phyloP scores from a whole-genome alignment of 805 yeast species.

The Candida patagonica region DNA sequence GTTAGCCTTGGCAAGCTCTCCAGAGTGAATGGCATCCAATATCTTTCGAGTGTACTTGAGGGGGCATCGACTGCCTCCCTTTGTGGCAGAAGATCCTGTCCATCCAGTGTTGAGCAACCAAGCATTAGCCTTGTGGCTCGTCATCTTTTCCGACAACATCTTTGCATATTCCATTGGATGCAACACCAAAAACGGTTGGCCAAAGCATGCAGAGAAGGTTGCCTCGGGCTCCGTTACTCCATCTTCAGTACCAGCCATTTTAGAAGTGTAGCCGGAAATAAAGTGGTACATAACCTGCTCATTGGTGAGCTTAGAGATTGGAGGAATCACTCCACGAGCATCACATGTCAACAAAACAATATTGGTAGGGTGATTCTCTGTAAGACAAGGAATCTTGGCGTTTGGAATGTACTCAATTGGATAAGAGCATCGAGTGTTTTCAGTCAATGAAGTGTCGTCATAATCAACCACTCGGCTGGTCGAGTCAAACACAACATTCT shows the following conservation, averaged over 20 bases:
- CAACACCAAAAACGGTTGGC: constrained; percentile 95
- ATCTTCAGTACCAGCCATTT: constrained; percentile 99
- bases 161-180: constrained; percentile 98
- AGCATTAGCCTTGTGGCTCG: constrained; percentile 80
- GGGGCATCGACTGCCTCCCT: constrained; percentile 97
- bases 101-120: constrained; percentile 98
- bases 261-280: constrained; percentile 96
- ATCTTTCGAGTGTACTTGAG: constrained; percentile 96
- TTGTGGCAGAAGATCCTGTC: constrained; percentile 88
- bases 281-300: constrained; percentile 99
- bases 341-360: constrained; percentile 91
- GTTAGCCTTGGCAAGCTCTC: constrained; percentile 69
- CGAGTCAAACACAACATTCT: constrained; percentile 83
- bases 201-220: constrained; percentile 96
- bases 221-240: constrained; percentile 98
- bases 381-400: constrained; percentile 90
- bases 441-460: constrained; percentile 73
- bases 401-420: constrained; percentile 96
- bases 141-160: constrained; percentile 89
- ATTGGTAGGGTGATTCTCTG: constrained; percentile 85
- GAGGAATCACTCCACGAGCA: constrained; percentile 96
- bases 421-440: constrained; percentile 97
- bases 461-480: constrained; percentile 76
- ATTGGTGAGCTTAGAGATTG: constrained; percentile 85
- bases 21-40: constrained; percentile 88